A percentile compares a stretch with the other conserved stretches of the same genome.
These are phyloP conservation scores for Pholiota adiposa DNA, from an alignment of 1,284 basidiomycete genomes.

Conservation along the genomic window DNA sequence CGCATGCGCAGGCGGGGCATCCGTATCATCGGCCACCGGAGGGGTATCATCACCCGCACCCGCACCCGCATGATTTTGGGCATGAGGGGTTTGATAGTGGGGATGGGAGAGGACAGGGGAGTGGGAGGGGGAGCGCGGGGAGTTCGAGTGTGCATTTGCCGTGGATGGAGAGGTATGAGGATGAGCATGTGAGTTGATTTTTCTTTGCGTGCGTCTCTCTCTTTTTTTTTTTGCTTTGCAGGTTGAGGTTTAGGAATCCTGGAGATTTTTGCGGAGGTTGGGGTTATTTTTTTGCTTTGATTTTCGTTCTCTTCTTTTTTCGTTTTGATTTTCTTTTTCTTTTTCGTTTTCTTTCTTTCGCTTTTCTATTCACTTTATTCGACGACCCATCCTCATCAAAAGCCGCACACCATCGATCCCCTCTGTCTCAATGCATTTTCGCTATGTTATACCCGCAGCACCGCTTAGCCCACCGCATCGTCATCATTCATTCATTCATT, in stretches of 20 bases:
- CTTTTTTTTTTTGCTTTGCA: background rate
- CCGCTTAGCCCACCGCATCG: no score
- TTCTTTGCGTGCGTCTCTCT: slow-evolving; percentile 5
- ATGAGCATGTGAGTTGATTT: slow-evolving; percentile 3
- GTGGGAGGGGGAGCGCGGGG: background rate
- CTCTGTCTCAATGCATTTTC: no score
- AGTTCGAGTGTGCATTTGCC: background rate
- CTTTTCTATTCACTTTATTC: background rate
- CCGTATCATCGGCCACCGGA: background rate
- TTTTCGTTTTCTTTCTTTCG: background rate
- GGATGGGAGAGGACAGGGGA: background rate
- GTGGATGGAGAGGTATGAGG: slow-evolving; percentile 1
- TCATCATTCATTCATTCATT: no score
- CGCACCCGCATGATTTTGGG: background rate
- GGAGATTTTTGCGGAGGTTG: background rate
- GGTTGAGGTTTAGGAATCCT: background rate
- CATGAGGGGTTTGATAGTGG: background rate
- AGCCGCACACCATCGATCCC: background rate
- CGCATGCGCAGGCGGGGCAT: no score
- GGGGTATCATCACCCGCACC: background rate
- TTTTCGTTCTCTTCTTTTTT: background rate
- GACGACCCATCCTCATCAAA: background rate
- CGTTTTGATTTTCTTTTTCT: background rate
- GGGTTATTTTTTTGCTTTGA: background rate
- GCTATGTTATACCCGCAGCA: no score